Percentiles rank a stretch among this genome's conserved stretches.
Conservation (phyloP, 164 flowering plant genomes). For the Macadamia tetraphylla region DNA sequence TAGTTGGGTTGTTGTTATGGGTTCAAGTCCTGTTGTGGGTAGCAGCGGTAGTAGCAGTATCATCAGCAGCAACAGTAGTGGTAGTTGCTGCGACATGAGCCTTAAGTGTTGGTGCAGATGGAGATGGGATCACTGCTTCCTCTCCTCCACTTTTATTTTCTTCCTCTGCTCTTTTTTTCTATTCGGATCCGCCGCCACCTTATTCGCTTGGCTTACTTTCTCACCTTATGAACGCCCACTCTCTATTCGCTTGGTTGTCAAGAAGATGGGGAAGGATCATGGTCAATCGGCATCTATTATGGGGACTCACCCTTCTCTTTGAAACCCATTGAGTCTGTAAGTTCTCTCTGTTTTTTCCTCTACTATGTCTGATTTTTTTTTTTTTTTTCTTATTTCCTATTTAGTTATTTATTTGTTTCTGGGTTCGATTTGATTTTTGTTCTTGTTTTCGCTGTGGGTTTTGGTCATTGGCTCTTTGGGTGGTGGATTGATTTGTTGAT, state of each 20-base stretch:
- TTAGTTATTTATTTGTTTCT: background rate
- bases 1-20: conserved; percentile 8
- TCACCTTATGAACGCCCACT: conserved; percentile 19
- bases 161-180: conserved; percentile 30
- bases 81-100: conserved; percentile 32
- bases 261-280: conserved; percentile 82
- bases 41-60: background rate
- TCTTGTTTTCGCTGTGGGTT: conserved; percentile 2
- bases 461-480: conserved; percentile 1
- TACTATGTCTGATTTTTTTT: background rate
- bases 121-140: conserved; percentile 30
- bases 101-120: conserved; percentile 47
- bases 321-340: conserved; percentile 70
- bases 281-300: conserved; percentile 83
- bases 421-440: background rate
- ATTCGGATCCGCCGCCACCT: conserved; percentile 31
- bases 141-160: conserved; percentile 33
- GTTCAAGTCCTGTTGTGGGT: conserved; percentile 13
- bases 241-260: conserved; percentile 46
- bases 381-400: too few relatives aligned
- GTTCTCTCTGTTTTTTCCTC: conserved; percentile 8
- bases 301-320: conserved; percentile 84
- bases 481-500: background rate
- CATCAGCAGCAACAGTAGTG: background rate
- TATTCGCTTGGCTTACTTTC: conserved; percentile 41